phyloP scores from a whole-genome alignment of 768 basidiomycete species.

The Kwoniella bestiolae region DNA sequence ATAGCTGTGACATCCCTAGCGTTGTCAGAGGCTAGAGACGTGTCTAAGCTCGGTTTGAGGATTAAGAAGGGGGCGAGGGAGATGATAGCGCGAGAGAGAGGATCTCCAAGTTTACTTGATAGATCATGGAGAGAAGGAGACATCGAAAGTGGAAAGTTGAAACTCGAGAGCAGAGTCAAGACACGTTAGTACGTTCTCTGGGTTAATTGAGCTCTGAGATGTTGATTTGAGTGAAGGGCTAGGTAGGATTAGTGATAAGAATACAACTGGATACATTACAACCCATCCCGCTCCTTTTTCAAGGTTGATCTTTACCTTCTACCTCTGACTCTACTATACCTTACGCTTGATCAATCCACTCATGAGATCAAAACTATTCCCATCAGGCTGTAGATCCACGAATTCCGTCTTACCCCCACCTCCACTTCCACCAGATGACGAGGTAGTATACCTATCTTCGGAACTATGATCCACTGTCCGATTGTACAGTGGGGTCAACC shows the following conservation, averaged over 20 bases:
- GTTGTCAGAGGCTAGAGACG: constrained; percentile 30
- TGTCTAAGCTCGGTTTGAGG: constrained; percentile 39
- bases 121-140: not conserved
- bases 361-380: constrained; percentile 96
- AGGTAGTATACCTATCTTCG: constrained; percentile 34
- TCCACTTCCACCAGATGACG: constrained; percentile 34
- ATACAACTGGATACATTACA: too few relatives aligned
- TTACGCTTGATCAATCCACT: constrained; percentile 75
- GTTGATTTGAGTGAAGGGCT: too few relatives aligned
- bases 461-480: constrained; percentile 37
- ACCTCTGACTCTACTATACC: constrained; percentile 19
- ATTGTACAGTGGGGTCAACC: constrained; percentile 47
- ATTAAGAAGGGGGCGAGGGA: not conserved
- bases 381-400: constrained; percentile 93
- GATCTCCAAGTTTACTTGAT: not conserved
- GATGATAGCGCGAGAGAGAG: not conserved
- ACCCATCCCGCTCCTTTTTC: not conserved
- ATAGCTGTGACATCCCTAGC: constrained; percentile 41
- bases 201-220: too few relatives aligned
- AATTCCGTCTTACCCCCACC: constrained; percentile 59
- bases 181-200: too few relatives aligned
- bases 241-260: too few relatives aligned
- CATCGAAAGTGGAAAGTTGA: too few relatives aligned
- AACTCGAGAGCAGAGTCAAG: too few relatives aligned
- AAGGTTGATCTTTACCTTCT: not conserved